Conservation (phyloP, 2,329 filamentous ascomycete genomes). For the Aspergillus arachidicola region DNA sequence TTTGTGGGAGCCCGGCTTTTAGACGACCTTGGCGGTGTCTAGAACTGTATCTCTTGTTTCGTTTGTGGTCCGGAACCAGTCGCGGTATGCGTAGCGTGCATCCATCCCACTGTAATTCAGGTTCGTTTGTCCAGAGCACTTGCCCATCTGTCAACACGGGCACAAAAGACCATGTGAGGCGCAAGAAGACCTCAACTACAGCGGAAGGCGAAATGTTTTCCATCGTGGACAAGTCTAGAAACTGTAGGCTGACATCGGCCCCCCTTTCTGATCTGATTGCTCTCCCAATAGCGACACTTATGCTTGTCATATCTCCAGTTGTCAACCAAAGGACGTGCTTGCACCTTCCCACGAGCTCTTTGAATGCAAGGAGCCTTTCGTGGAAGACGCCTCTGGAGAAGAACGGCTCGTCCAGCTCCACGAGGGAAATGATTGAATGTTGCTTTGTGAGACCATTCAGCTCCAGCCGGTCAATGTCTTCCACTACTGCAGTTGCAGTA, state of each 20-base stretch:
- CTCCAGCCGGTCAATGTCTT: neutral
- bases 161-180: neutral
- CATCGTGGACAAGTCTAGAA: neutral
- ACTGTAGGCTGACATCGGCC: neutral
- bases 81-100: neutral
- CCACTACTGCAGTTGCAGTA: neutral
- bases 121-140: neutral
- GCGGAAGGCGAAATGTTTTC: neutral
- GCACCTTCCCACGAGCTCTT: neutral
- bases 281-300: neutral
- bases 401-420: slow-evolving; percentile 8
- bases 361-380: neutral
- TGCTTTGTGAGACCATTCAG: neutral
- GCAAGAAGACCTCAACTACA: neutral
- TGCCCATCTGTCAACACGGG: neutral
- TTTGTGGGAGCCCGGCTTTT: neutral
- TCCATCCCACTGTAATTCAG: neutral
- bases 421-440: neutral
- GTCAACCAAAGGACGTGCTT: slow-evolving; percentile 3
- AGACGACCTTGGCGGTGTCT: neutral
- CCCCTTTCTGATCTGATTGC: neutral
- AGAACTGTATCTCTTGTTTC: neutral
- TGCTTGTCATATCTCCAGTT: neutral
- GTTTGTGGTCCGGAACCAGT: neutral
- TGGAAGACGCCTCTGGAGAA: neutral